Percentiles rank a stretch among this genome's conserved stretches.
Evolutionary conservation across 208 protist genomes (phyloP).

Genomic region (Acanthamoeba royreba): DNA sequence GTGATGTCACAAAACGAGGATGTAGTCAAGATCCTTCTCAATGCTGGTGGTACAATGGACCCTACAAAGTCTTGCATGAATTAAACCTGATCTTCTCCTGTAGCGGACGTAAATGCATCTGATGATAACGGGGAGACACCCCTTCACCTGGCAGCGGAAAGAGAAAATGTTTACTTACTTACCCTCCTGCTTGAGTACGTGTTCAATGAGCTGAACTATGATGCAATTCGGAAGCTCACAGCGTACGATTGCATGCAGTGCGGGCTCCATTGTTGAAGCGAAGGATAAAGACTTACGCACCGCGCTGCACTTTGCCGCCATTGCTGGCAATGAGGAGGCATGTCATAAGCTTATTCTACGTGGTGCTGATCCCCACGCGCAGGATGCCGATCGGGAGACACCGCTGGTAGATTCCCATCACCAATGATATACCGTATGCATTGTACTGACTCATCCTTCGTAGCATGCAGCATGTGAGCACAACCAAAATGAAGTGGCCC

Average conservation of each 20-base stretch:
- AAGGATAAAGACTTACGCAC: background rate
- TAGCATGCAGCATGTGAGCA: slow-evolving; percentile 21
- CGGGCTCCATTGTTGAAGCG: background rate
- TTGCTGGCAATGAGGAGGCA: background rate
- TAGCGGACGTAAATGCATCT: background rate
- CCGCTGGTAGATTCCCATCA: background rate
- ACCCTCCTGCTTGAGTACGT: background rate
- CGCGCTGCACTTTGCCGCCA: slow-evolving; percentile 4
- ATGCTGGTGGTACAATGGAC: background rate
- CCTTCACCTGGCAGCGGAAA: background rate
- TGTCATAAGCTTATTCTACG: background rate
- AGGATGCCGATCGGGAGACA: background rate
- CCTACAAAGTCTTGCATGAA: background rate
- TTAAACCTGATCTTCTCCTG: no score
- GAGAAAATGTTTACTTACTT: background rate
- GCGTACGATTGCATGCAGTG: background rate
- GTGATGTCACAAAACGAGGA: background rate
- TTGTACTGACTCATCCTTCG: background rate
- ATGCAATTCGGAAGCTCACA: background rate
- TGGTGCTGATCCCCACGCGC: background rate
- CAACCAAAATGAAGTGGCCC: background rate
- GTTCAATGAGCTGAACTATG: background rate
- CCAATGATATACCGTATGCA: background rate
- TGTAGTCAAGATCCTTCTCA: background rate
- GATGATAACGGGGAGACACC: background rate